These are phyloP conservation scores for Scheffersomyces titani DNA, from an alignment of 1,139 yeast species.

Conservation along the genomic window DNA sequence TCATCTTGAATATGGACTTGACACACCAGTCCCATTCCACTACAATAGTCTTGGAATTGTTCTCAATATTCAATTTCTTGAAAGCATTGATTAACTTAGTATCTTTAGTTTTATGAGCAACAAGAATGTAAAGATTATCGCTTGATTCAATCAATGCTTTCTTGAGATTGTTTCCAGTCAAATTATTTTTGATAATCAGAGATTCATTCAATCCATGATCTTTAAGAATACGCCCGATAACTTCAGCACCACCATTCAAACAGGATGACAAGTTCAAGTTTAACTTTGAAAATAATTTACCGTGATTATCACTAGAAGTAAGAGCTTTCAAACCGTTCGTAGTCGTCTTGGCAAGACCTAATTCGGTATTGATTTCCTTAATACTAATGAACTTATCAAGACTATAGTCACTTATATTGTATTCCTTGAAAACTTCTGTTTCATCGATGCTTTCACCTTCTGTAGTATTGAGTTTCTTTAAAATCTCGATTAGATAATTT, in stretches of 20 bases:
- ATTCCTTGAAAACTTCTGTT: conserved; percentile 17
- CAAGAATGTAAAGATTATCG: conserved; percentile 23
- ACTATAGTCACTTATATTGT: conserved; percentile 32
- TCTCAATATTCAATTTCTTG: conserved; percentile 24
- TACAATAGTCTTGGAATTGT: conserved; percentile 27
- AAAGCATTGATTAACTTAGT: conserved; percentile 44
- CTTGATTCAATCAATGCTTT: conserved; percentile 8
- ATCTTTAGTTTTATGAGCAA: conserved; percentile 47
- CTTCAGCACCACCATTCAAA: conserved; percentile 67
- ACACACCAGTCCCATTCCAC: conserved; percentile 76
- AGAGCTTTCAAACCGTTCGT: conserved; percentile 21
- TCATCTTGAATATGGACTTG: conserved; percentile 54
- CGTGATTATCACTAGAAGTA: conserved; percentile 27
- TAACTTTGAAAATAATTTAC: conserved; percentile 45
- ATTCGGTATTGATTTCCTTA: conserved; percentile 32
- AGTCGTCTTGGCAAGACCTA: conserved; percentile 23
- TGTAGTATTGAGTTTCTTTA: conserved; percentile 21
- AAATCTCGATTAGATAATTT: conserved; percentile 42
- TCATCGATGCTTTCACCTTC: conserved; percentile 18
- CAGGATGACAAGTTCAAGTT: conserved; percentile 60
- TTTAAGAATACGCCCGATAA: conserved; percentile 59
- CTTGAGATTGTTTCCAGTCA: conserved; percentile 8
- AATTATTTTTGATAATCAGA: conserved; percentile 29
- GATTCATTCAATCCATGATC: conserved; percentile 60
- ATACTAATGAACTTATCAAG: conserved; percentile 35